phyloP scores from a whole-genome alignment of 805 yeast species.

The Yamadazyma scolyti region DNA sequence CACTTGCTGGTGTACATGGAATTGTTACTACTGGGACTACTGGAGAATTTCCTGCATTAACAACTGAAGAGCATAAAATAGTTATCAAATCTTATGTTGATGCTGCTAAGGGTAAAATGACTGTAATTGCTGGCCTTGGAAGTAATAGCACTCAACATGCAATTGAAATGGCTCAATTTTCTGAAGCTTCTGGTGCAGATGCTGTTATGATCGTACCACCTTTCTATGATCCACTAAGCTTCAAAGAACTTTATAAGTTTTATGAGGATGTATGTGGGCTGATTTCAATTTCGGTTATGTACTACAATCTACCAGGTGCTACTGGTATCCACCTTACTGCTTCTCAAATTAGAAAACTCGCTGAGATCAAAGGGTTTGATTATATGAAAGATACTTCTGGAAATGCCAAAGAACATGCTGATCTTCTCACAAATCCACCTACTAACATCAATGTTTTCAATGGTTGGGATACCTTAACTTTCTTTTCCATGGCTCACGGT shows the following conservation, averaged over 20 bases:
- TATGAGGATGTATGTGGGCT: conserved; percentile 13
- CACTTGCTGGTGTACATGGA: conserved; percentile 12
- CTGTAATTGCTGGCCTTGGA: conserved; percentile 13
- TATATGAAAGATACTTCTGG: conserved; percentile 13
- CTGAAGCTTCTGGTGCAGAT: conserved; percentile 13
- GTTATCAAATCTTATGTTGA: conserved; percentile 12
- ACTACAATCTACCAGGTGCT: conserved; percentile 13
- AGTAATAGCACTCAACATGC: conserved; percentile 12
- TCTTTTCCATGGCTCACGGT: conserved; percentile 12
- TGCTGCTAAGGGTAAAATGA: conserved; percentile 11
- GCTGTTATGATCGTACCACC: conserved; percentile 14
- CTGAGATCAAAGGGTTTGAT: conserved; percentile 12
- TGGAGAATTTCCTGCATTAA: conserved; percentile 13
- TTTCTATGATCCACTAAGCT: conserved; percentile 11
- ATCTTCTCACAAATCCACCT: conserved; percentile 11
- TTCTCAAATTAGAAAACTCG: conserved; percentile 10
- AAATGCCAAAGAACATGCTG: conserved; percentile 8
- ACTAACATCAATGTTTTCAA: conserved; percentile 7
- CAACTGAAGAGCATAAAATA: conserved; percentile 11
- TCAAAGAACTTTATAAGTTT: conserved; percentile 10
- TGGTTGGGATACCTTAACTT: conserved; percentile 13
- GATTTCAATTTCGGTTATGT: conserved; percentile 11
- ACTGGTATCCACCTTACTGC: conserved; percentile 13
- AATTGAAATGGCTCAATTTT: conserved; percentile 12
- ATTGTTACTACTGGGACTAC: conserved; percentile 13